Evolutionary conservation across 805 yeast genomes (phyloP).

Genomic region (Lipomyces orientalis): DNA sequence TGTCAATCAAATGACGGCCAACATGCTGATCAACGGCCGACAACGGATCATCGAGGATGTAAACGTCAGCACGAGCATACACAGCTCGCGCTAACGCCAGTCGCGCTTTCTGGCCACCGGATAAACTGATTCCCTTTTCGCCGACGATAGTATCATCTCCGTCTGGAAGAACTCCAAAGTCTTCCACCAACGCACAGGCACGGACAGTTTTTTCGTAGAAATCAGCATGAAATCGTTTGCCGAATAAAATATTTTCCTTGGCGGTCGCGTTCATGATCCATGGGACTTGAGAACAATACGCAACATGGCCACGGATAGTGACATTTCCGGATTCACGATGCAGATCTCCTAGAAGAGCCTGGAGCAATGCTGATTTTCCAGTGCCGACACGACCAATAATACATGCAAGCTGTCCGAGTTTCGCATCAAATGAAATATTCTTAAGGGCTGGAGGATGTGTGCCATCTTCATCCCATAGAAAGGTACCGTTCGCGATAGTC

Average conservation of each 20-base stretch:
- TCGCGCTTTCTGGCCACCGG: constrained; percentile 98
- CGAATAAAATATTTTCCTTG: constrained; percentile 86
- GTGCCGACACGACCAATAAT: constrained; percentile 88
- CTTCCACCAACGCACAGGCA: constrained; percentile 86
- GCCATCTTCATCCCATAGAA: constrained; percentile 70
- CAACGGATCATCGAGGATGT: constrained; percentile 86
- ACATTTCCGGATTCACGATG: constrained; percentile 76
- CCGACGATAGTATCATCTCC: constrained; percentile 94
- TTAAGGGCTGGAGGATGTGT: constrained; percentile 64
- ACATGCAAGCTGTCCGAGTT: constrained; percentile 78
- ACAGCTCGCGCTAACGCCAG: constrained; percentile 94
- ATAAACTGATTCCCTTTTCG: constrained; percentile 92
- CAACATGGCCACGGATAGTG: constrained; percentile 73
- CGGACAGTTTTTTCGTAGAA: constrained; percentile 79
- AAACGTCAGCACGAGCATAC: constrained; percentile 89
- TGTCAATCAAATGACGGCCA: constrained; percentile 78
- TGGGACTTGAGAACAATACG: constrained; percentile 90
- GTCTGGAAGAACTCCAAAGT: constrained; percentile 77
- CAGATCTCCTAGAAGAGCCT: constrained; percentile 83
- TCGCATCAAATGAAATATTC: constrained; percentile 64
- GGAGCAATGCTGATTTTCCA: constrained; percentile 86
- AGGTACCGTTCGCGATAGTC: constrained; percentile 45
- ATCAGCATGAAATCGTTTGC: constrained; percentile 77
- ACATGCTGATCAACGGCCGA: constrained; percentile 98
- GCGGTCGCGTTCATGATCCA: constrained; percentile 97